Evolutionary conservation across 352 stramenopile species (phyloP), one percentile per base, ranked within the genome.

Genomic region (Phytophthora sp.): DNA sequence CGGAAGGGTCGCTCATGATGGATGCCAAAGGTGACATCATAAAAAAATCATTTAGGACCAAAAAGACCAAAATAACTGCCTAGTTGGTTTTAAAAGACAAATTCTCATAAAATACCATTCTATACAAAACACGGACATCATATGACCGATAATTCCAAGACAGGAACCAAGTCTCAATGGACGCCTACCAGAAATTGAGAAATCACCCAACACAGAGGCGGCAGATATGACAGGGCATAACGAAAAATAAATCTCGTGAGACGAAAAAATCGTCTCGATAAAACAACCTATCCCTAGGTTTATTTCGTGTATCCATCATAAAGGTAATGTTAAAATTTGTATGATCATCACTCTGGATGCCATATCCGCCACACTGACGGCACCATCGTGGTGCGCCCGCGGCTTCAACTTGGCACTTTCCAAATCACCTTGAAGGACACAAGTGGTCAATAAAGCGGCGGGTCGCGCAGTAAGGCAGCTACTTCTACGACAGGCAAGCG

Each of bases 271-370:
- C 30, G 47, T 55, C 47, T 50, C 52, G 18, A 35, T 35, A 59
- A 31, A 41, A 30, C 36, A 9, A 15, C 52, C 52, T 60, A 60
- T 18, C 26, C 30, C 26, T 42, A 60, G n/a, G 2, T 46, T 26
- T 54, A 62, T 61, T 13, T 16, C 8, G 26, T 45, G 18, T 36
- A 54, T 12, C 30, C 54, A 62, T 62, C 42, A 47, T 39, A 62
- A 62, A 4, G 1, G 30, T 44, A 4, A 45, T 35, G 6, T 62
- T 53, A 30, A 11, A 36, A 26, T 38, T 62, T 54, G 54, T 45
- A 62, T 52, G 29, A 54, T 15, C 30, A 62, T 62, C 54, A 38
- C 41, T 62, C 41, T 31, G 15, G 6, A 9, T 8, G 4, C n/a
- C n/a, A n/a, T n/a, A n/a, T n/a, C n/a, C n/a, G n/a, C n/a, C n/a